Conservation (phyloP, 805 yeast species). For the Cyberlindnera mycetangii region DNA sequence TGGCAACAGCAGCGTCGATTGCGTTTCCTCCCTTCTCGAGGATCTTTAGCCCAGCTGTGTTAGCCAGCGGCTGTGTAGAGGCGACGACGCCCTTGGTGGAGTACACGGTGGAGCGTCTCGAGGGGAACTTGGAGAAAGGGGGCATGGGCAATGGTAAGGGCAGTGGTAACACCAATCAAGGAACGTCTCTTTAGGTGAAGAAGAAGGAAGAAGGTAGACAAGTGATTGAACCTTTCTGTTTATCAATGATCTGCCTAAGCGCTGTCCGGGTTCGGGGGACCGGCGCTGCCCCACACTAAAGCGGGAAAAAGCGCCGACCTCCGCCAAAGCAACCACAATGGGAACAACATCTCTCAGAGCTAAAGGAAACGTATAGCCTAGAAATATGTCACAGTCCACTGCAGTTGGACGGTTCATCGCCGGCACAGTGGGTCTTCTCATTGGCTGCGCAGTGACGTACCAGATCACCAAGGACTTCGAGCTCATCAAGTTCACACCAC, state of each 20-base stretch:
- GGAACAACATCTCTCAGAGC: no score
- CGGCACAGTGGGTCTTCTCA: conserved; percentile 15
- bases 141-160: not conserved
- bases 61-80: conserved; percentile 74
- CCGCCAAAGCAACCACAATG: no score
- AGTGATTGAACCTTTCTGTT: no score
- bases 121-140: conserved; percentile 33
- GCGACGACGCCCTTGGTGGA: conserved; percentile 72
- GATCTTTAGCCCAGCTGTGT: conserved; percentile 66
- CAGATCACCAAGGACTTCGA: conserved; percentile 25
- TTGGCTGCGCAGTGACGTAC: conserved; percentile 20
- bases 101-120: conserved; percentile 72
- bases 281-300: no score
- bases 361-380: not conserved
- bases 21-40: conserved; percentile 72
- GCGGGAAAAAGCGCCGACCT: no score
- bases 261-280: no score
- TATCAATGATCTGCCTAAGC: no score
- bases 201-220: not conserved
- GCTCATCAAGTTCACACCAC: conserved; percentile 39
- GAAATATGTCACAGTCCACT: conserved; percentile 7
- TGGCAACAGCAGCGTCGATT: conserved; percentile 62
- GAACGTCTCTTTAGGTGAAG: conserved; percentile 1
- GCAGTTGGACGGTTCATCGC: conserved; percentile 18
- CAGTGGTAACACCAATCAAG: not conserved